Base-by-base conservation (phyloP, 768 basidiomycete genomes). In the Kwoniella bestiolae region DNA sequence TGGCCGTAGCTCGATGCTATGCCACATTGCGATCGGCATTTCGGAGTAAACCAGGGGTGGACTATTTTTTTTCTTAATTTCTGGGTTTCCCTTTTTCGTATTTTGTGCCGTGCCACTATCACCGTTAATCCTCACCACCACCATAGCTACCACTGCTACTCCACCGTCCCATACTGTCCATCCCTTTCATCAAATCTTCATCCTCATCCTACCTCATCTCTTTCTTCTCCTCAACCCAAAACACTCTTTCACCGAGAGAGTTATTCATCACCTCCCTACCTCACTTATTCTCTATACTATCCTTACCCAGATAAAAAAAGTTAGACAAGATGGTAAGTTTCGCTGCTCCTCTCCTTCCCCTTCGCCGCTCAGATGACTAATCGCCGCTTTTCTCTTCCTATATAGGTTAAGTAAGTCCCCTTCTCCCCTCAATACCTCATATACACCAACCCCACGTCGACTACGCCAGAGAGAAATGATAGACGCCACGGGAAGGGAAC, bases 261-360 rank as follows among this genome's bases (percentile, higher is more conserved):
- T 52, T 46, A 9, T 31, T 41, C 25, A 35, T 62, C 32, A 38
- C 47, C 26, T 8, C 53, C 29, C 56, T 60, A 45, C 65, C 21
- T 21, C 6, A 16, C 32, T n/a, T n/a, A 8, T 61, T 25, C 56
- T 29, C 34, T 56, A 41, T 18, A 5, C 45, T 47, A 26, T 38
- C 31, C 41, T 23, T 65, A 65, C 26, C 56, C 56, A 18, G 16
- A 51, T 34, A 55, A 65, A 65, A 70, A 69, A 66, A 68, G 47
- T 38, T 32, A 66, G 50, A 56, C 69, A 77, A 75, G 67, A 77
- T 77, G 76, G 76, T 77, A 50, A 65, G 76, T 69, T n/a, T n/a
- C n/a, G n/a, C 31, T 38, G 5, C 28, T 5, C 23, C 16, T 56
- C 28, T 49, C 25, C 52, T 21, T 5, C 49, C 5, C 8, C 26